Conservation (phyloP, 1,284 basidiomycete genomes). For the Taiwanofungus camphoratus region DNA sequence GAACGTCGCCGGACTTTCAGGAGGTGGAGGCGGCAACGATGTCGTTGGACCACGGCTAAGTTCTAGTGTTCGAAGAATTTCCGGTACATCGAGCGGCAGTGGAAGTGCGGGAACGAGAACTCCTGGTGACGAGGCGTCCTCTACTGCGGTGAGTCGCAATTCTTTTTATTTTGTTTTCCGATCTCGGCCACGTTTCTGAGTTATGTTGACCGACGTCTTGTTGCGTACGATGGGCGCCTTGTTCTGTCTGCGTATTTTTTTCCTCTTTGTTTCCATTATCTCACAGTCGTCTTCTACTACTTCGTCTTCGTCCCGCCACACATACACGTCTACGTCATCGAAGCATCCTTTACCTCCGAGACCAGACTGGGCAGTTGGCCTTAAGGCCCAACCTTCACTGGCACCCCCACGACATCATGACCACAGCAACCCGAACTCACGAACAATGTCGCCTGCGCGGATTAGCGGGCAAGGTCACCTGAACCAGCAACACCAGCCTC, state of each 20-base stretch:
- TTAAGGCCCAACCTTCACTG: conserved; percentile 64
- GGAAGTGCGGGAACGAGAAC: conserved; percentile 52
- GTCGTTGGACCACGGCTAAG: conserved; percentile 60
- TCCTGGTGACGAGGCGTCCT: conserved; percentile 68
- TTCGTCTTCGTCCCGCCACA: conserved; percentile 70
- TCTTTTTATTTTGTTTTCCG: conserved; percentile 15
- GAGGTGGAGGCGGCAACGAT: conserved; percentile 36
- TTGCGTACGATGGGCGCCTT: conserved; percentile 11
- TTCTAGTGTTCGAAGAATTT: conserved; percentile 39
- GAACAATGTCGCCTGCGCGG: conserved; percentile 38
- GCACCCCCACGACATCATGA: conserved; percentile 40
- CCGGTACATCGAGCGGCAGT: conserved; percentile 42
- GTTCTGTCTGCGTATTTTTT: conserved; percentile 10
- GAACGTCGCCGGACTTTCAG: conserved; percentile 42
- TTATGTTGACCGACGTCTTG: conserved; percentile 13
- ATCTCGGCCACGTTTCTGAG: conserved; percentile 12
- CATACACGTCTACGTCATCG: conserved; percentile 62
- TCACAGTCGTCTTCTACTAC: conserved; percentile 62
- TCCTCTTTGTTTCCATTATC: conserved; percentile 5
- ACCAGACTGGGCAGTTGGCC: conserved; percentile 80
- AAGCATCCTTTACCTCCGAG: conserved; percentile 74
- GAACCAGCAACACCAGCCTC: conserved; percentile 30
- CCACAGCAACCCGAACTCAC: conserved; percentile 34
- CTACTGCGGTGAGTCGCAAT: conserved; percentile 55
- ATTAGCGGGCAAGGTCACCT: conserved; percentile 25